These are phyloP conservation scores for Ceratobasidium sp. DNA, from an alignment of 1,284 basidiomycete genomes.

Conservation along the genomic window DNA sequence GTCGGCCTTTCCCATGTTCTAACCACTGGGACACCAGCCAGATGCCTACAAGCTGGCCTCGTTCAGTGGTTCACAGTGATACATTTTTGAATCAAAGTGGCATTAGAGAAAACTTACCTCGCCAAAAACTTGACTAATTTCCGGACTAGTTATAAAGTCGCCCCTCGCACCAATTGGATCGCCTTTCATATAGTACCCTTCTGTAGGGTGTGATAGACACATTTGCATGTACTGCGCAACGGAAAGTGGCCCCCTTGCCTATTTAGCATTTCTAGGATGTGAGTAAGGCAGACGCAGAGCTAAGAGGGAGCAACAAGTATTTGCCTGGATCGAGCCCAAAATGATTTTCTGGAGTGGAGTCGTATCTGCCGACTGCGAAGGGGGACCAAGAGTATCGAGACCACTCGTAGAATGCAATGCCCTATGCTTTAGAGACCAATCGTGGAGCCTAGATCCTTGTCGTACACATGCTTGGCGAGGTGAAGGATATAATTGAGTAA, in stretches of 20 bases:
- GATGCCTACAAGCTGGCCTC: constrained; percentile 77
- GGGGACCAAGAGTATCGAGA: background rate
- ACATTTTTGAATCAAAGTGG: constrained; percentile 35
- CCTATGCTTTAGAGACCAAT: background rate
- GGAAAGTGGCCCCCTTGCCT: constrained; percentile 89
- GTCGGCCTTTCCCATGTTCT: constrained; percentile 62
- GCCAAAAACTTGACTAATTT: constrained; percentile 96
- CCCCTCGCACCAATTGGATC: constrained; percentile 87
- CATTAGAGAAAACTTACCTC: constrained; percentile 69
- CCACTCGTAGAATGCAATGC: background rate
- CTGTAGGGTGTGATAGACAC: constrained; percentile 84
- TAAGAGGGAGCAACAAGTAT: background rate
- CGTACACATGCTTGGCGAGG: too few species aligned
- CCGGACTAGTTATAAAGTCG: constrained; percentile 97
- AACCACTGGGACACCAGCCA: constrained; percentile 89
- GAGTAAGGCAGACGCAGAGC: background rate
- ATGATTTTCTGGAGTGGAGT: constrained; percentile 72
- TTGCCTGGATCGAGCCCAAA: constrained; percentile 72
- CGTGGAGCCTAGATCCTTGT: too few species aligned
- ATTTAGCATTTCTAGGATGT: constrained; percentile 24
- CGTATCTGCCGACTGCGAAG: background rate
- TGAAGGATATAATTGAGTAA: too few species aligned
- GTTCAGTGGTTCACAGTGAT: constrained; percentile 19
- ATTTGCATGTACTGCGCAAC: constrained; percentile 89
- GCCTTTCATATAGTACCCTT: constrained; percentile 90